These are phyloP conservation scores for Saccharomycopsis schoenii DNA, from an alignment of 805 yeast genomes.

Conservation along the genomic window DNA sequence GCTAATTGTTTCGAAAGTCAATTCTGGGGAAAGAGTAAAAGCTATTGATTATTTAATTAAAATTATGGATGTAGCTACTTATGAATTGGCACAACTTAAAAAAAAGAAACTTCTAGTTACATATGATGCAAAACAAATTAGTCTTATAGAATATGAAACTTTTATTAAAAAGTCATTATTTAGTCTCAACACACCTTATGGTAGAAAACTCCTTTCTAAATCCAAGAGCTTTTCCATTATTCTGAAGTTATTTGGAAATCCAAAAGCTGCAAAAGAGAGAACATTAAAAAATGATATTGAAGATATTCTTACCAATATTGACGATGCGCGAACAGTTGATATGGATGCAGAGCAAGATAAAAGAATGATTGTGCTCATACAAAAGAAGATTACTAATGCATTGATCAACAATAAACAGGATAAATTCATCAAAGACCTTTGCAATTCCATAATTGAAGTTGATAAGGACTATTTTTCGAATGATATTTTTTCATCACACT, in stretches of 20 bases:
- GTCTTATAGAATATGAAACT: not conserved
- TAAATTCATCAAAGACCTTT: conserved; percentile 4
- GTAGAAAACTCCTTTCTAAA: conserved; percentile 1
- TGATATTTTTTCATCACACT: not conserved
- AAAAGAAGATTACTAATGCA: conserved; percentile 4
- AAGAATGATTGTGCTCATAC: conserved; percentile 5
- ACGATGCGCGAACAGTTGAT: not conserved
- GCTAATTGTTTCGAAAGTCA: not conserved
- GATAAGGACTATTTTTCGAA: conserved; percentile 3
- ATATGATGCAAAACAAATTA: not conserved
- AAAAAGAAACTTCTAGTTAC: not conserved
- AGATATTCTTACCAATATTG: not conserved
- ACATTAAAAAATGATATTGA: not conserved
- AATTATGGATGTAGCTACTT: not conserved
- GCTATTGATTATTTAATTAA: not conserved
- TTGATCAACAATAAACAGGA: conserved; percentile 1
- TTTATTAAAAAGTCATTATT: conserved; percentile 2
- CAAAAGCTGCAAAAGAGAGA: not conserved
- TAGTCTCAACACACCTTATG: conserved; percentile 7
- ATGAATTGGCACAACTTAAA: not conserved
- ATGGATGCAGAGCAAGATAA: not conserved
- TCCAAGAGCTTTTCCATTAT: not conserved
- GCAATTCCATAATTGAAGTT: conserved; percentile 1
- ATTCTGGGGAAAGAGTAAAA: not conserved
- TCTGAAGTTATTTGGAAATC: not conserved